Evolutionary conservation across 371 early-diverging fungal species (phyloP).

Genomic region (Paraphysoderma sedebokerense): DNA sequence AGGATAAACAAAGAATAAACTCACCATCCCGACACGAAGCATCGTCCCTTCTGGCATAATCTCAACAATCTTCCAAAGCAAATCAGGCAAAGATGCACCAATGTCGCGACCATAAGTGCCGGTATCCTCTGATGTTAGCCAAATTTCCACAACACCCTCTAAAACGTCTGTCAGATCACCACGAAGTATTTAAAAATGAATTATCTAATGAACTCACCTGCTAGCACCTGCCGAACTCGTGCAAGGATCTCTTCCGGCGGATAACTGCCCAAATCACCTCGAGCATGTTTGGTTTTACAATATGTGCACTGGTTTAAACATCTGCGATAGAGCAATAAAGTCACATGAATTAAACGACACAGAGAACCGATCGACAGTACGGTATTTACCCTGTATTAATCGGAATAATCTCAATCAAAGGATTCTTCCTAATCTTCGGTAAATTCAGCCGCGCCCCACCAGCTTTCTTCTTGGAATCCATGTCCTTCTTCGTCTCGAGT

Average conservation of each 20-base stretch:
- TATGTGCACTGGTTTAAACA: slow-evolving; percentile 37
- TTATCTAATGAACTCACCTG: no score
- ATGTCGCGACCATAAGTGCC: slow-evolving; percentile 33
- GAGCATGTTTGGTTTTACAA: slow-evolving; percentile 37
- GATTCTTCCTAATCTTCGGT: slow-evolving; percentile 28
- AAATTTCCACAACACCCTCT: slow-evolving; percentile 34
- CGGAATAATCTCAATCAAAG: slow-evolving; percentile 27
- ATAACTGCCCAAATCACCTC: slow-evolving; percentile 26
- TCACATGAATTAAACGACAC: not conserved
- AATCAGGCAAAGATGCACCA: slow-evolving; percentile 17
- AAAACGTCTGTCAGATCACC: no score
- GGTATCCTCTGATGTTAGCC: slow-evolving; percentile 33
- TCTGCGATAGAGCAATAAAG: not conserved
- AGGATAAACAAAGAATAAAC: not conserved
- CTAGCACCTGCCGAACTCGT: slow-evolving; percentile 16
- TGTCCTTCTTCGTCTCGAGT: slow-evolving; percentile 10
- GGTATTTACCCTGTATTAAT: slow-evolving; percentile 20
- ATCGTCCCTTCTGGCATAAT: slow-evolving; percentile 14
- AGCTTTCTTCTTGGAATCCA: slow-evolving; percentile 14
- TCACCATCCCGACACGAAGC: slow-evolving; percentile 26
- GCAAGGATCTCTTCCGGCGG: slow-evolving; percentile 18
- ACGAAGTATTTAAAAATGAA: no score
- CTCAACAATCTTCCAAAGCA: slow-evolving; percentile 17
- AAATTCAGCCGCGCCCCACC: slow-evolving; percentile 25
- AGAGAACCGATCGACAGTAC: not conserved